Conservation (phyloP, 306 rosid species). For the Crataegus laevigata region DNA sequence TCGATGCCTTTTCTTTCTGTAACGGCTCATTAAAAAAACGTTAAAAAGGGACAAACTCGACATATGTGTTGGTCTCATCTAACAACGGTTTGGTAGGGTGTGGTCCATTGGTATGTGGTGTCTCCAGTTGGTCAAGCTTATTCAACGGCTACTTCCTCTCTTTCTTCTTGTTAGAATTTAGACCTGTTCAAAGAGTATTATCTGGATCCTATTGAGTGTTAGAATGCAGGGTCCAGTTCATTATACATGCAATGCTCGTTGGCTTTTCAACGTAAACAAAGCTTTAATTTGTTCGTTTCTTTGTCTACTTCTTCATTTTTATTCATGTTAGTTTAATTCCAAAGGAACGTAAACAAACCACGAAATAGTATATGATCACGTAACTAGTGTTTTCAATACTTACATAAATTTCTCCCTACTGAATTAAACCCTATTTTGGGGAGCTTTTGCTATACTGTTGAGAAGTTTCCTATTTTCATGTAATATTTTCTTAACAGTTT, state of each 20-base stretch:
- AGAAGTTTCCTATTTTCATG: too few relatives aligned
- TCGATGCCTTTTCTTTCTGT: neutral
- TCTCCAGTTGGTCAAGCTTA: neutral
- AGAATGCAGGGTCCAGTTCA: neutral
- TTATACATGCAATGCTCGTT: neutral
- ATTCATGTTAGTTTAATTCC: neutral
- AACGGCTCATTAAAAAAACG: neutral
- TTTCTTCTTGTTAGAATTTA: neutral
- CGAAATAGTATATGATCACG: too few relatives aligned
- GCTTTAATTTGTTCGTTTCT: neutral
- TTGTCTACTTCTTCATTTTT: neutral
- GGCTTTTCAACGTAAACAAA: neutral
- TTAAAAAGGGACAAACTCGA: neutral
- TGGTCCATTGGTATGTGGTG: neutral
- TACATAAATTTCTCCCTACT: too few relatives aligned
- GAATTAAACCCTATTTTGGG: too few relatives aligned
- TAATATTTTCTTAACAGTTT: too few relatives aligned
- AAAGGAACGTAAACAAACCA: too few relatives aligned
- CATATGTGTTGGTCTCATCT: neutral
- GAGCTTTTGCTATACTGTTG: too few relatives aligned
- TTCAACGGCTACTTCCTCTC: constrained; percentile 8
- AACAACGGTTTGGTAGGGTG: constrained; percentile 9
- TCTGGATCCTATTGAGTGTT: neutral
- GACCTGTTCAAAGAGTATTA: neutral
- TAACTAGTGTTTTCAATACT: too few relatives aligned